Percentiles rank a stretch among this genome's conserved stretches.
Conservation (phyloP, 495 filamentous ascomycete genomes). For the Hypoxylon perforatum region DNA sequence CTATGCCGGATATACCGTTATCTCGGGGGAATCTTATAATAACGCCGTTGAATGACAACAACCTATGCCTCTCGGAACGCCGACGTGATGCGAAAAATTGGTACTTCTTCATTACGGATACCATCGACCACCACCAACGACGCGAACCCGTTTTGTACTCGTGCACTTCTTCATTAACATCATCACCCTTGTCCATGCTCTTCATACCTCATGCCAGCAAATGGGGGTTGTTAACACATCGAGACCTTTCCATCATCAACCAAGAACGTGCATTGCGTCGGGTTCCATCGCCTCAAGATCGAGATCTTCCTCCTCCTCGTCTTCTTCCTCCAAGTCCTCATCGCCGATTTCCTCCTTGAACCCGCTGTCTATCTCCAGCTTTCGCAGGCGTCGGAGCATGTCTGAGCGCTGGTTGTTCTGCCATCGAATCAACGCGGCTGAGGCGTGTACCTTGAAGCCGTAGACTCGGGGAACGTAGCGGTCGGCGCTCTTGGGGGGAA, state of each 20-base stretch:
- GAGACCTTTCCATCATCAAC: slow-evolving; percentile 21
- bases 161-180: background rate
- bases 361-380: slow-evolving; percentile 68
- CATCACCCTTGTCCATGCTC: background rate
- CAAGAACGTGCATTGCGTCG: slow-evolving; percentile 45
- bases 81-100: slow-evolving; percentile 28
- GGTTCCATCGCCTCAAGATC: slow-evolving; percentile 52
- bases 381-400: slow-evolving; percentile 74
- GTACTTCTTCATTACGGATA: slow-evolving; percentile 30
- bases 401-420: slow-evolving; percentile 83
- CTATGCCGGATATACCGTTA: slow-evolving; percentile 23
- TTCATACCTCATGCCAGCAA: too few species aligned
- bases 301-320: slow-evolving; percentile 58
- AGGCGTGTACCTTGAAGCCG: slow-evolving; percentile 93
- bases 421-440: slow-evolving; percentile 89
- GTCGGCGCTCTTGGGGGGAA: slow-evolving; percentile 84
- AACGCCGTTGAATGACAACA: slow-evolving; percentile 34
- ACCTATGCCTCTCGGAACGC: slow-evolving; percentile 35
- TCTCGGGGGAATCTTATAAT: slow-evolving; percentile 39
- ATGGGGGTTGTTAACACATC: too few species aligned
- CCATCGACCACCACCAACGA: slow-evolving; percentile 20
- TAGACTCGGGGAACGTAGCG: slow-evolving; percentile 90
- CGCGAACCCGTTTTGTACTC: slow-evolving; percentile 16
- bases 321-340: slow-evolving; percentile 56
- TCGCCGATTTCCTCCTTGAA: slow-evolving; percentile 62